Evolutionary conservation across 352 stramenopile species (phyloP).

Genomic region (Pythium rishiriense): DNA sequence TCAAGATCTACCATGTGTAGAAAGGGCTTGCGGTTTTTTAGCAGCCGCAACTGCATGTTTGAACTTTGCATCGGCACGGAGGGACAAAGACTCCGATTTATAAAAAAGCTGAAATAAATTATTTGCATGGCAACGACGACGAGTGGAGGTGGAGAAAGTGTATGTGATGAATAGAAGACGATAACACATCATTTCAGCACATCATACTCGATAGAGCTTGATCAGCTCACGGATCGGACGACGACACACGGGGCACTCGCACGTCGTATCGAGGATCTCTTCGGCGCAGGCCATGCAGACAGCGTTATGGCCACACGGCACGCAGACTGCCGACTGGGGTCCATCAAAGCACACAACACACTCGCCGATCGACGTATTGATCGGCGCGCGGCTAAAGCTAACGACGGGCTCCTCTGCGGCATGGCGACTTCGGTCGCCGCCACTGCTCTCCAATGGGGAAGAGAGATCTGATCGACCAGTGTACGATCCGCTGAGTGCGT

Average conservation of each 20-base stretch:
- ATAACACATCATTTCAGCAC: no score
- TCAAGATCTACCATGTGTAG: slow-evolving; percentile 75
- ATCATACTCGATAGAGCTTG: slow-evolving; percentile 73
- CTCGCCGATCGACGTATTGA: slow-evolving; percentile 56
- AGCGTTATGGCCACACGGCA: slow-evolving; percentile 83
- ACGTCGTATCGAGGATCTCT: slow-evolving; percentile 56
- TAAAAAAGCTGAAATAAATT: slow-evolving; percentile 14
- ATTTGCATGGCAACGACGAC: background rate
- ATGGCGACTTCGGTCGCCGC: slow-evolving; percentile 5
- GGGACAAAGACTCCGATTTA: background rate
- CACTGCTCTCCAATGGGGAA: background rate
- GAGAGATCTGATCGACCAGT: background rate
- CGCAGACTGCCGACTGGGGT: slow-evolving; percentile 69
- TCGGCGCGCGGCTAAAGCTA: slow-evolving; percentile 36
- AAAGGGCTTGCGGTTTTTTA: background rate
- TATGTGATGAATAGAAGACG: no score
- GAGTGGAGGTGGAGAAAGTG: background rate
- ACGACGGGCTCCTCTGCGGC: slow-evolving; percentile 25
- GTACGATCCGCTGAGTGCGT: slow-evolving; percentile 5
- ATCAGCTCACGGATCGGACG: slow-evolving; percentile 71
- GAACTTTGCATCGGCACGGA: slow-evolving; percentile 1
- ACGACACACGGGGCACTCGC: slow-evolving; percentile 75
- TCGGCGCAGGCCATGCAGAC: slow-evolving; percentile 79
- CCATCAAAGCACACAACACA: slow-evolving; percentile 83
- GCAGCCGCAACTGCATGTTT: background rate